These are phyloP conservation scores for Bimuria novae-zelandiae DNA, from an alignment of 2,329 filamentous ascomycete genomes.

Conservation along the genomic window DNA sequence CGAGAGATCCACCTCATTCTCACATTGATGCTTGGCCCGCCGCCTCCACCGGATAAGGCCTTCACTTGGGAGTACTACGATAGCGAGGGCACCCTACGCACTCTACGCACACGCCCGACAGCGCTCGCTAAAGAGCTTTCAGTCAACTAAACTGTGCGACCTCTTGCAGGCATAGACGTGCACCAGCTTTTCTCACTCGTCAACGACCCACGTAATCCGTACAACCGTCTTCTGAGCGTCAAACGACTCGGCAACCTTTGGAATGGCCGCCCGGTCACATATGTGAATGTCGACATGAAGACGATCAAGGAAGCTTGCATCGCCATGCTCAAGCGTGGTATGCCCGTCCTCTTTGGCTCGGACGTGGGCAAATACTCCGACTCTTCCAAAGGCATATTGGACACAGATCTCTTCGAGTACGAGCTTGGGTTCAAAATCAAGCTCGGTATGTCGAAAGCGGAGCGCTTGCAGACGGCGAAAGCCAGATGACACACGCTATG, in stretches of 20 bases:
- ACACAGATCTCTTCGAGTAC: slow-evolving; percentile 76
- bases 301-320: slow-evolving; percentile 75
- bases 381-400: slow-evolving; percentile 73
- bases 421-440: slow-evolving; percentile 80
- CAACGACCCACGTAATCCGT: slow-evolving; percentile 80
- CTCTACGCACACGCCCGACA: slow-evolving; percentile 67
- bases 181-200: slow-evolving; percentile 78
- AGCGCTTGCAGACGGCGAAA: slow-evolving; percentile 74
- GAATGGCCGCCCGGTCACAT: slow-evolving; percentile 74
- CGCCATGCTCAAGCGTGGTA: slow-evolving; percentile 74
- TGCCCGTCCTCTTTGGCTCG: slow-evolving; percentile 86
- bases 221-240: slow-evolving; percentile 74
- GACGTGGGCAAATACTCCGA: slow-evolving; percentile 87
- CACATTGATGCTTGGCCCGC: slow-evolving; percentile 81
- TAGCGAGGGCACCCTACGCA: slow-evolving; percentile 65
- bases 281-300: slow-evolving; percentile 79
- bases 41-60: slow-evolving; percentile 68
- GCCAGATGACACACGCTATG: slow-evolving; percentile 91
- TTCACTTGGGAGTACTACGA: slow-evolving; percentile 84
- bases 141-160: slow-evolving; percentile 60
- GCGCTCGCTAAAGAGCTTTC: slow-evolving; percentile 73
- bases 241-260: slow-evolving; percentile 80
- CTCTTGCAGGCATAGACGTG: slow-evolving; percentile 64
- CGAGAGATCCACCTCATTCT: slow-evolving; percentile 79
- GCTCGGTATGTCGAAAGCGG: slow-evolving; percentile 75